Evolutionary conservation across 2,329 filamentous ascomycete genomes (phyloP).

Genomic region (Catunica adiposa): DNA sequence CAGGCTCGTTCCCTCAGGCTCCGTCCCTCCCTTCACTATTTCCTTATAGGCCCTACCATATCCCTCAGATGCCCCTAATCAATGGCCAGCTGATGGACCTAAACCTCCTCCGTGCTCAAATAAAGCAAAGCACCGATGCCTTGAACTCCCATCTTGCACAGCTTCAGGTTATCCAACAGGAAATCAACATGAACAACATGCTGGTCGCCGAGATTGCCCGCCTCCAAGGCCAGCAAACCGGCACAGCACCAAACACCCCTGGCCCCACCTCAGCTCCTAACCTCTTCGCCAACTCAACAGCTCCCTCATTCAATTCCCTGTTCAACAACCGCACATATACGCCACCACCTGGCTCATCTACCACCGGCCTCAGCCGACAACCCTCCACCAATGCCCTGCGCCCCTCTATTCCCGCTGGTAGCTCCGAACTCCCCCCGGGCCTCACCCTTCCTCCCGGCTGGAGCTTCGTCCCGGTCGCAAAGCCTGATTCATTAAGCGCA

Average conservation of each 20-base stretch:
- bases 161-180: slow-evolving; percentile 44
- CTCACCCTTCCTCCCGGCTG: slow-evolving; percentile 49
- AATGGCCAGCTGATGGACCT: not conserved
- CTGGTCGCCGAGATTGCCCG: slow-evolving; percentile 45
- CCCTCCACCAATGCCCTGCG: slow-evolving; percentile 12
- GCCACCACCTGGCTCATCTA: slow-evolving; percentile 5
- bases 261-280: slow-evolving; percentile 16
- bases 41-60: not conserved
- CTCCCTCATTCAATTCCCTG: slow-evolving; percentile 9
- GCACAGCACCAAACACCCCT: slow-evolving; percentile 47
- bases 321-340: slow-evolving; percentile 15
- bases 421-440: slow-evolving; percentile 44
- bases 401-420: slow-evolving; percentile 39
- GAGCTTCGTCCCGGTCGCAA: slow-evolving; percentile 42
- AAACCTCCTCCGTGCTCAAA: slow-evolving; percentile 17
- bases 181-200: slow-evolving; percentile 50
- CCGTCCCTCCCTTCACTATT: not conserved
- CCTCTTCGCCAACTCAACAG: slow-evolving; percentile 15
- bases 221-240: slow-evolving; percentile 1
- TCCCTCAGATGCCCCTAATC: slow-evolving; percentile 2
- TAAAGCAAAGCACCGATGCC: slow-evolving; percentile 17
- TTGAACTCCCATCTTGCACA: slow-evolving; percentile 6
- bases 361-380: slow-evolving; percentile 8
- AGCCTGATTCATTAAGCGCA: slow-evolving; percentile 27
- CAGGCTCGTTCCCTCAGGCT: not conserved